Percentiles rank a stretch among this genome's conserved stretches.
Evolutionary conservation across 2,329 filamentous ascomycete species (phyloP).

Genomic region (Conoideocrella luteorostrata): DNA sequence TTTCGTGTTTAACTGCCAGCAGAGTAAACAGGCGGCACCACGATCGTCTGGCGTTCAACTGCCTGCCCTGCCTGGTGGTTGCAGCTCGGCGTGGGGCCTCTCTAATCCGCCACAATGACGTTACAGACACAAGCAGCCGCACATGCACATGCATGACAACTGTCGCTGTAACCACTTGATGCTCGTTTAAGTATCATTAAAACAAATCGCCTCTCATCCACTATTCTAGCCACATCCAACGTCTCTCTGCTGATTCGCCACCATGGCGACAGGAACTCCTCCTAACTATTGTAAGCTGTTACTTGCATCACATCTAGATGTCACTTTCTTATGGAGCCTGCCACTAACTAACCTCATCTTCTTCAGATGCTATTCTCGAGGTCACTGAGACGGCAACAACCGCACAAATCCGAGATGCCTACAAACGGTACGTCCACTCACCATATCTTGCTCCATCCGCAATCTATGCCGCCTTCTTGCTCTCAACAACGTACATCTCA

Average conservation of each 20-base stretch:
- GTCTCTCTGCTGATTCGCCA: slow-evolving; percentile 6
- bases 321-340: background rate
- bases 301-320: too few relatives aligned
- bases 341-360: slow-evolving; percentile 2
- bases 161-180: too few relatives aligned
- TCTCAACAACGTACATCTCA: too few relatives aligned
- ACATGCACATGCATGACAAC: too few relatives aligned
- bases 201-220: background rate
- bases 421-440: slow-evolving; percentile 84
- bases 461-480: too few relatives aligned
- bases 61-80: too few relatives aligned
- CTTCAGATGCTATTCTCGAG: slow-evolving; percentile 65
- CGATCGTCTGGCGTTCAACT: too few relatives aligned
- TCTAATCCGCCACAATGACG: slow-evolving; percentile 39
- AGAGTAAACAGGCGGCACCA: too few relatives aligned
- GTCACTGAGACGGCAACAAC: slow-evolving; percentile 66
- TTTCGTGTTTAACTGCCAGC: too few relatives aligned
- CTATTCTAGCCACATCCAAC: background rate
- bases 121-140: slow-evolving; percentile 2
- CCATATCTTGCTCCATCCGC: too few relatives aligned
- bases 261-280: slow-evolving; percentile 34
- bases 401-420: slow-evolving; percentile 85
- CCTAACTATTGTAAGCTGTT: slow-evolving; percentile 55
- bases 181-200: too few relatives aligned
- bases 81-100: too few relatives aligned